Base-by-base conservation (phyloP, 2,329 filamentous ascomycete genomes). In the Scolecobasidium constrictum region DNA sequence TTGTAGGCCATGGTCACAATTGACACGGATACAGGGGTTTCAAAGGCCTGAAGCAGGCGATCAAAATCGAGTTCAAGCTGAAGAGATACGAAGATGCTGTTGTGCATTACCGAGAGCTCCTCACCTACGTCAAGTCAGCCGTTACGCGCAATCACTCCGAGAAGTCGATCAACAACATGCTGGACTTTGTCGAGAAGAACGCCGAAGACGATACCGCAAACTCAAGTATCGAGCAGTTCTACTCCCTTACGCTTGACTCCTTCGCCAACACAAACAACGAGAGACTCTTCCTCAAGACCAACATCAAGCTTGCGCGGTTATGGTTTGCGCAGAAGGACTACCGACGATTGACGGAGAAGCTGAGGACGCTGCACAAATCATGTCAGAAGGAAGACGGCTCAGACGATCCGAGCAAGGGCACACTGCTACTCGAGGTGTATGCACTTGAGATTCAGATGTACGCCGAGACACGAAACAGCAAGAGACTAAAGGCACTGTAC, bases 391-490 rank as follows among this genome's bases (percentile, higher is more conserved):
- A 86, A 46, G 90, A 96, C 57, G 92, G 92, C 17, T 76, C 77
- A 47, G 86, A 93, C 53, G 90, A 98, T 58, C 82, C 87, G 9
- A 93, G 80, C 72, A 96, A 96, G 66, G 92, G 92, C 53, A 96
- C 92, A 12, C 95, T 96, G 60, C 83, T 86, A 35, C 75, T 96
- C 31, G 92, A 98, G 66, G 84, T 95, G 38, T 98, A 95, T 59
- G 90, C 92, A 7, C 71, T 96, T 33, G 92, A 98, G 65, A 98
- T 98, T 50, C 88, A 96, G 65, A 96, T 98, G 90, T 90, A 94
- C 57, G 86, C 88, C 3, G 87, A 94, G 64, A 94, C 86, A 23
- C 83, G 85, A 56, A 96, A 96, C 68, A 96, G 94, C 71, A 96
- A 96, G 66, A 85, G 93, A 55, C 72, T 98, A 45, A 96, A 96